Base-by-base conservation (phyloP, 2,329 filamentous ascomycete species). In the Rutstroemia sp. region DNA sequence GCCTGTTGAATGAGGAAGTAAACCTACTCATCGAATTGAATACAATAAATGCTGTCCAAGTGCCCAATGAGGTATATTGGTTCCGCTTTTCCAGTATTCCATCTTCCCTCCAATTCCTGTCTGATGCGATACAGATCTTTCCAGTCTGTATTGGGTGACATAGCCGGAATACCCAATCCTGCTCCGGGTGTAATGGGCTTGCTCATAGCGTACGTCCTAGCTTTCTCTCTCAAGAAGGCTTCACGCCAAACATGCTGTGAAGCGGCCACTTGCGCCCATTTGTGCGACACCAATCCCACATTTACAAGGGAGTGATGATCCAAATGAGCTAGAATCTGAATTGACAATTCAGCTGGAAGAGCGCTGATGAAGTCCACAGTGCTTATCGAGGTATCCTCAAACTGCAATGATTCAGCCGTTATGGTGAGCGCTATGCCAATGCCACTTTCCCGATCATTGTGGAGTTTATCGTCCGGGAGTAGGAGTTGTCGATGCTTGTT, bases 21-120 rank as follows among this genome's bases (percentile, higher is more conserved):
- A 5, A 76, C 86, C 65, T 80, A 91, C 86, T 97, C 92, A 70
- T 99, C 94, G 70, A 97, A 99, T 69, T 99, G 94, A 56, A 95
- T 82, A 72, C 94, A 99, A 74, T 99, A 99, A 57, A 99, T 95
- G 63, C 91, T 96, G 71, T 99, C 94, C 25, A 86, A 85, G 70
- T 99, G 94, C 2, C 94, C 94, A 65, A 94, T 90, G 21, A 99
- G 79, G 71, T 96, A 97, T 56, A 95, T 84, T 0, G 90, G 86
- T 47, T 83, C 86, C 8, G 91, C 89, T 62, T 86, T 84, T 56
- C 88, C 87, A 51, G 84, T 76, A 65, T 82, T 85, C 94, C 94
- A 99, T 60, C 88, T 83, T 62, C 78, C 76, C 64, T 90, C 86
- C 59, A 99, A 79, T 60, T 87, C 80, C 58, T 85, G 81, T 63